Evolutionary conservation across 768 basidiomycete genomes (phyloP).

Genomic region (Mycena rebaudengoi): DNA sequence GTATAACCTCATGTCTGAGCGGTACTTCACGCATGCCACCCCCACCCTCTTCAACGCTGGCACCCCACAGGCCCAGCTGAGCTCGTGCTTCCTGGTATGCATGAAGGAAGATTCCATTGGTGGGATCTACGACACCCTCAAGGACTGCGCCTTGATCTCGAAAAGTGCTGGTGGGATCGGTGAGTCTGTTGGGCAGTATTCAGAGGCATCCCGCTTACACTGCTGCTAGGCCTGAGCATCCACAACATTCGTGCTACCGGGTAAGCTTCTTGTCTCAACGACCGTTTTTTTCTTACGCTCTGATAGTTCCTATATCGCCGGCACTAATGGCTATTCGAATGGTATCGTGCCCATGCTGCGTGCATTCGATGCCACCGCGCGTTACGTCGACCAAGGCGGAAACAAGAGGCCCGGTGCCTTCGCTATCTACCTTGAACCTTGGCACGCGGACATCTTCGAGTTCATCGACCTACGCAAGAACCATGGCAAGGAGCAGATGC

Average conservation of each 20-base stretch:
- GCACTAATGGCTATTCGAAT: conserved; percentile 98
- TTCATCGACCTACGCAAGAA: conserved; percentile 99
- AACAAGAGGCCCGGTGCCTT: conserved; percentile 99
- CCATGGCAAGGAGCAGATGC: conserved; percentile 97
- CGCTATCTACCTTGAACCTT: conserved; percentile 98
- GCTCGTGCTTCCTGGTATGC: conserved; percentile 96
- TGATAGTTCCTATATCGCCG: conserved; percentile 93
- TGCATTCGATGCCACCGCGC: conserved; percentile 96
- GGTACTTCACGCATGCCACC: conserved; percentile 98
- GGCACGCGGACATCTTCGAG: conserved; percentile 99
- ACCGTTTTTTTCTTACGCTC: background rate
- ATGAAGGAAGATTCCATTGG: conserved; percentile 99
- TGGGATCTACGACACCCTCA: conserved; percentile 98
- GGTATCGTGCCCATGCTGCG: conserved; percentile 99
- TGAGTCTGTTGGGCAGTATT: too few species aligned
- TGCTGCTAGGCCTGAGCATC: conserved; percentile 91
- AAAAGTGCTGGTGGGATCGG: conserved; percentile 99
- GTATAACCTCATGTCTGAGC: conserved; percentile 96
- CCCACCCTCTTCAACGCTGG: conserved; percentile 99
- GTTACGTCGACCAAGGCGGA: conserved; percentile 98
- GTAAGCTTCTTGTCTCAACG: conserved; percentile 49
- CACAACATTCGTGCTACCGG: conserved; percentile 97
- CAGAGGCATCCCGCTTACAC: too few species aligned
- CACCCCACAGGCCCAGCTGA: conserved; percentile 93
- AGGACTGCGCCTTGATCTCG: conserved; percentile 98